These are phyloP conservation scores for Talaromyces sp. DNA, from an alignment of 2,329 filamentous ascomycete species.

Conservation along the genomic window DNA sequence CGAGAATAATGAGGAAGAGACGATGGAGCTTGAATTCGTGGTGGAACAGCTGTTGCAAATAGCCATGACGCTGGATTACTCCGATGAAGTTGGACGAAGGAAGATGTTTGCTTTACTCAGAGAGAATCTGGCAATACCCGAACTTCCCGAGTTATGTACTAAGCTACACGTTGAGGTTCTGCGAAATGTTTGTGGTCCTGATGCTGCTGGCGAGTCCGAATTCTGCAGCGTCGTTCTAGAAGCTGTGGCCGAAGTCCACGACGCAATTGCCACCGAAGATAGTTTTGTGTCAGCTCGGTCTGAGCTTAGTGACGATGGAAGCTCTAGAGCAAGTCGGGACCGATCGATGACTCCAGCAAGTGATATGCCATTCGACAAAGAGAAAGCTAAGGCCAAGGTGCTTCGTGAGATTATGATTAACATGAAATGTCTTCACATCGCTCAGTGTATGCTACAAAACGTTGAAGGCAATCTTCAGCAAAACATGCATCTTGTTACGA, in stretches of 20 bases:
- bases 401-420: constrained; percentile 90
- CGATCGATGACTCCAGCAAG: constrained; percentile 42
- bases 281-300: constrained; percentile 94
- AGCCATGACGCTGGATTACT: constrained; percentile 86
- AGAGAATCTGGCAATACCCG: constrained; percentile 76
- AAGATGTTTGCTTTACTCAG: constrained; percentile 94
- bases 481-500: constrained; percentile 88
- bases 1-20: constrained; percentile 71
- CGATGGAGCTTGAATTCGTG: constrained; percentile 87
- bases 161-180: constrained; percentile 79
- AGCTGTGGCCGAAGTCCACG: constrained; percentile 92
- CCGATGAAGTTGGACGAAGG: constrained; percentile 89
- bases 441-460: constrained; percentile 95
- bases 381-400: constrained; percentile 62
- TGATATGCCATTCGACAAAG: constrained; percentile 51
- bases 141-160: constrained; percentile 87
- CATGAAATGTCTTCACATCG: constrained; percentile 96
- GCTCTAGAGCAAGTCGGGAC: constrained; percentile 39
- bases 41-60: constrained; percentile 94
- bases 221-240: constrained; percentile 63
- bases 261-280: constrained; percentile 73
- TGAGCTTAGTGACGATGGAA: constrained; percentile 63
- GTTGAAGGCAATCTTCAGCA: constrained; percentile 81
- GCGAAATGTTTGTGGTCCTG: constrained; percentile 69
- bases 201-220: constrained; percentile 47